Base-by-base conservation (phyloP, 495 filamentous ascomycete genomes). In the Podospora pseudocomata region DNA sequence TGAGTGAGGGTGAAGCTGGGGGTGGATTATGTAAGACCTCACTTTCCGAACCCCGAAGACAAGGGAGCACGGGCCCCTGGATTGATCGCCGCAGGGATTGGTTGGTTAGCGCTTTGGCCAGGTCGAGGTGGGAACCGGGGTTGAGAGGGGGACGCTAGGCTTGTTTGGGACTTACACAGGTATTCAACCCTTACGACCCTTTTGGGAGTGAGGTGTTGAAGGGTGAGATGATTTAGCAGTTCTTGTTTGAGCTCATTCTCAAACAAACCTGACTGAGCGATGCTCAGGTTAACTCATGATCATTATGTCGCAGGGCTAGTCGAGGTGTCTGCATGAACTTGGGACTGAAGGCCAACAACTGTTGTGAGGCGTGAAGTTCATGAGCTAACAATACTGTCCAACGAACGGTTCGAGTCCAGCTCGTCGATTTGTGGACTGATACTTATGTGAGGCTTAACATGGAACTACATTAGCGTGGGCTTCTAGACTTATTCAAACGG, bases 41-140 rank as follows among this genome's bases (percentile, higher is more conserved):
- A 49, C 39, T 49, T 16, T 49, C 39, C 39, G 15, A 49, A 49
- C 15, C 6, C 39, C 13, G 13, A 49, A 16, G 15, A 49, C 39
- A 9, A 49, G 60, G 27, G 57, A 39, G 67, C 63, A 66, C 67
- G 49, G 67, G 23, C 60, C 60, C 34, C 64, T 20, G 60, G 68
- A 64, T 70, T 70, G 68, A 70, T 70, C 65, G 64, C 20, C 65
- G 65, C 68, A 70, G 68, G 68, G 68, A 54, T 67, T 5, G 15
- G 26, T 28, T 23, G 23, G 23, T 23, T 23, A 26, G 59, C 26
- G 13, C 39, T 62, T 53, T 63, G 28, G 32, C 65, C 59, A 56
- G 4, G 13, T 19, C 9, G 18, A 58, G 57, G 28, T 13, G 9
- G 39, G 13, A 49, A 49, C 23, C 55, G n/a, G 55, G 55, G 55